Evolutionary conservation across 495 filamentous ascomycete genomes (phyloP).

Genomic region (Podospora didyma): DNA sequence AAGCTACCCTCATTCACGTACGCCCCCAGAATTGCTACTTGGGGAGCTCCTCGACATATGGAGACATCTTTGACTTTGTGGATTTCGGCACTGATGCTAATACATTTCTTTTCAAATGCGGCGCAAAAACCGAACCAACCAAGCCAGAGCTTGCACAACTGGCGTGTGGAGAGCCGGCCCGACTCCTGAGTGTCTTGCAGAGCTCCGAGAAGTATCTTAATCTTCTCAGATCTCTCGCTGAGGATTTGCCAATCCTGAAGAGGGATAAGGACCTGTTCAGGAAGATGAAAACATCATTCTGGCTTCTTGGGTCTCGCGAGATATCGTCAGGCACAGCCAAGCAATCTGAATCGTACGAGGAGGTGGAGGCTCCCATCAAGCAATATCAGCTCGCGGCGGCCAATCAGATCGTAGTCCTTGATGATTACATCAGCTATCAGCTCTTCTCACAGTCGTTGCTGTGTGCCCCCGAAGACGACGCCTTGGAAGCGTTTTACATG

Average conservation of each 20-base stretch:
- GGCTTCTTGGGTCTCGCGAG: conserved; percentile 77
- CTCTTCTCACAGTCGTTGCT: conserved; percentile 78
- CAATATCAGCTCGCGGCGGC: conserved; percentile 71
- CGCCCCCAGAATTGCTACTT: conserved; percentile 73
- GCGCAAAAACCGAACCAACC: conserved; percentile 86
- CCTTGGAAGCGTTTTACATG: conserved; percentile 77
- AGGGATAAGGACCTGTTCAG: conserved; percentile 71
- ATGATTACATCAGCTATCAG: conserved; percentile 81
- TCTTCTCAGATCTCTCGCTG: conserved; percentile 71
- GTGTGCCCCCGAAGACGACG: conserved; percentile 83
- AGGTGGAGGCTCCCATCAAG: conserved; percentile 66
- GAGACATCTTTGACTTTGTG: conserved; percentile 93
- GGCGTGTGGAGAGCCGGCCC: conserved; percentile 72
- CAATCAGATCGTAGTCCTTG: conserved; percentile 69
- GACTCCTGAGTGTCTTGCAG: conserved; percentile 71
- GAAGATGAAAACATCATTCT: conserved; percentile 70
- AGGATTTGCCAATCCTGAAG: conserved; percentile 63
- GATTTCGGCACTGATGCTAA: conserved; percentile 88
- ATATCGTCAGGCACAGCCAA: conserved; percentile 46
- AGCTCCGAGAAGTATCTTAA: conserved; percentile 80
- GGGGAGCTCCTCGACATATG: conserved; percentile 66
- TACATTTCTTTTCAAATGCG: conserved; percentile 77
- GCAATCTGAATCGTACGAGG: conserved; percentile 54
- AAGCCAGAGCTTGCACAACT: conserved; percentile 76
- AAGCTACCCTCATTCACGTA: conserved; percentile 36